Evolutionary conservation across 2,329 filamentous ascomycete genomes (phyloP).

Genomic region (Cadophora gregata): DNA sequence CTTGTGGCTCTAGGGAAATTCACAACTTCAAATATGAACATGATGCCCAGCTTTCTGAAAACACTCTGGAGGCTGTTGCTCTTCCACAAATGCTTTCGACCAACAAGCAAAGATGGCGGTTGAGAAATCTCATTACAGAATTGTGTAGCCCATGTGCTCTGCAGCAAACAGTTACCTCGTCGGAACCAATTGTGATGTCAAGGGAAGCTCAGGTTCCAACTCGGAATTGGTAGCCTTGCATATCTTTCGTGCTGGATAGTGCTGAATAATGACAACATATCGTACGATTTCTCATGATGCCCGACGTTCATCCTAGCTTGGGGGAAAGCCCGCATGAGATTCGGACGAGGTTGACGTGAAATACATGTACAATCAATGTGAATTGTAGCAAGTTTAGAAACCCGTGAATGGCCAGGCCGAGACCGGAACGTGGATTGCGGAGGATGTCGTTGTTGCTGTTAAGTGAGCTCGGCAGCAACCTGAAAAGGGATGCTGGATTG

Average conservation of each 20-base stretch:
- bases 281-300: not conserved
- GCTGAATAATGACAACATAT: slow-evolving; percentile 1
- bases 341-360: not conserved
- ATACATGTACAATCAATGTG: not conserved
- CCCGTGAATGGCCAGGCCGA: not conserved
- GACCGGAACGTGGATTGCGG: not conserved
- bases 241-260: not conserved
- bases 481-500: not conserved
- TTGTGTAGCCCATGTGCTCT: no score
- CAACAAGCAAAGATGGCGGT: not conserved
- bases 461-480: not conserved
- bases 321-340: not conserved
- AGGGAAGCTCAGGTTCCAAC: not conserved
- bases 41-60: not conserved
- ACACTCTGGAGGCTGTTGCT: not conserved
- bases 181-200: not conserved
- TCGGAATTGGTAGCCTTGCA: slow-evolving; percentile 2
- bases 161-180: not conserved
- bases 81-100: not conserved
- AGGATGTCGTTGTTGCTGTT: not conserved
- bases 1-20: not conserved
- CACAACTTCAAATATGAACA: not conserved
- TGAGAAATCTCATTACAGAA: no score
- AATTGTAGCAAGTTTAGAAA: not conserved
- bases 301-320: not conserved